Evolutionary conservation across 164 flowering plant genomes (phyloP), one percentile per base, ranked within the genome.

Genomic region (Paratinospora sagittata): DNA sequence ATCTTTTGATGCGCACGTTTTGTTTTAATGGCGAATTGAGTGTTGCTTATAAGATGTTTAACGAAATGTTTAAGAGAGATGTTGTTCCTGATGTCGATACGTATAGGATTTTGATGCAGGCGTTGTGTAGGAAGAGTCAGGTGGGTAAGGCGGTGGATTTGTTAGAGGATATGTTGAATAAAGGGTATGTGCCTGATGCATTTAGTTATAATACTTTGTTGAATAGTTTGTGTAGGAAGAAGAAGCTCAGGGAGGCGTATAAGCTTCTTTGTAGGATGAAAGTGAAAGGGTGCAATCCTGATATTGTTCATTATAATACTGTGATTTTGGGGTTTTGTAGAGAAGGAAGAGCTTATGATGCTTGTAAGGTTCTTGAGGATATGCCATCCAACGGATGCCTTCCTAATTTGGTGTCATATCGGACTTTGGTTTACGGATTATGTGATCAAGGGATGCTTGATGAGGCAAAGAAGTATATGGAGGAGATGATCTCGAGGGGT

Each of bases 241-340:
- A n/a, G n/a, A n/a, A n/a, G n/a, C n/a, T n/a, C n/a, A n/a, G n/a
- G n/a, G n/a, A n/a, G n/a, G 98, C 98, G 0, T 94, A 91, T 72
- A 94, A 92, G 86, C 87, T 91, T 79, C 89, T 91, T n/a, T 94
- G 95, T 72, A 82, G 96, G 74, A 94, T 94, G 98, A 94, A 89
- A 75, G 88, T 89, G 57, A 90, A 87, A 69, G 97, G 97, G 8
- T 91, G 98, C 75, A 86, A 90, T 70, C 98, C 98, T 16, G 97
- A 94, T 75, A 83, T 94, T 43, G 83, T 88, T 27, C 97, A 94
- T 81, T 91, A 88, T 62, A 94, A 90, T 71, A 93, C n/a, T n/a
- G n/a, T n/a, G n/a, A n/a, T n/a, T n/a, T n/a, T n/a, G n/a, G n/a
- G n/a, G n/a, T n/a, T n/a, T n/a, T n/a, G n/a, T n/a, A n/a, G n/a